Conservation (phyloP, 352 stramenopile genomes). For the Pythium rishiriense region DNA sequence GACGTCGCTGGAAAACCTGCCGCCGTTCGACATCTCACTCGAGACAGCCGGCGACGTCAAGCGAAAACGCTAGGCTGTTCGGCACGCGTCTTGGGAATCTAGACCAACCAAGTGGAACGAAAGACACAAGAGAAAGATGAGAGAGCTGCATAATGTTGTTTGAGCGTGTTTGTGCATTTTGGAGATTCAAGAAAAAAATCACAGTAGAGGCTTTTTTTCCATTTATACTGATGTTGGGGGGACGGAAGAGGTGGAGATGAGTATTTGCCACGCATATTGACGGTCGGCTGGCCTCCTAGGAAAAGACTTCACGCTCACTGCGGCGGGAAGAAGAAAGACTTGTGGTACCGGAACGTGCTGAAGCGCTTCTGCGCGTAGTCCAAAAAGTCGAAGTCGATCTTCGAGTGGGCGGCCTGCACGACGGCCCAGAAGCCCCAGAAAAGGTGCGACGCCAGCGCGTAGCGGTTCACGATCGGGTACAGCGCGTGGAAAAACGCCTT, state of each 20-base stretch:
- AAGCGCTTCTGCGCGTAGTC: constrained; percentile 85
- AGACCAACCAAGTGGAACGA: not conserved
- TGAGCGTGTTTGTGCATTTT: not conserved
- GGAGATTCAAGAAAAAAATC: constrained; percentile 1
- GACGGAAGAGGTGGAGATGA: too few species aligned
- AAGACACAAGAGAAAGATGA: not conserved
- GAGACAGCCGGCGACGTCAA: constrained; percentile 84
- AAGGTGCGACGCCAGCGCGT: constrained; percentile 88
- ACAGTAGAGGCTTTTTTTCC: not conserved
- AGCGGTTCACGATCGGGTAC: constrained; percentile 85
- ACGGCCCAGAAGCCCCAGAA: constrained; percentile 95
- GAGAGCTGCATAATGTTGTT: constrained; percentile 1
- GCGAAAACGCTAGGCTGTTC: constrained; percentile 66
- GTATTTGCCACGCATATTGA: too few species aligned
- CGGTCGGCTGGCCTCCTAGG: too few species aligned
- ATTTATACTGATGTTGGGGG: not conserved
- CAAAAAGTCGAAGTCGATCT: constrained; percentile 91
- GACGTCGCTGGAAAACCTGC: constrained; percentile 86
- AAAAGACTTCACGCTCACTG: constrained; percentile 9
- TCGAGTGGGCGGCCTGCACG: constrained; percentile 88
- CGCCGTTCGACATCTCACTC: constrained; percentile 82
- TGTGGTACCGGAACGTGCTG: constrained; percentile 75
- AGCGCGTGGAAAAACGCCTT: constrained; percentile 86
- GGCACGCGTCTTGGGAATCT: too few species aligned
- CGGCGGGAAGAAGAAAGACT: constrained; percentile 51